These are phyloP conservation scores for Monilinia laxa DNA, from an alignment of 2,329 filamentous ascomycete species.

Conservation along the genomic window DNA sequence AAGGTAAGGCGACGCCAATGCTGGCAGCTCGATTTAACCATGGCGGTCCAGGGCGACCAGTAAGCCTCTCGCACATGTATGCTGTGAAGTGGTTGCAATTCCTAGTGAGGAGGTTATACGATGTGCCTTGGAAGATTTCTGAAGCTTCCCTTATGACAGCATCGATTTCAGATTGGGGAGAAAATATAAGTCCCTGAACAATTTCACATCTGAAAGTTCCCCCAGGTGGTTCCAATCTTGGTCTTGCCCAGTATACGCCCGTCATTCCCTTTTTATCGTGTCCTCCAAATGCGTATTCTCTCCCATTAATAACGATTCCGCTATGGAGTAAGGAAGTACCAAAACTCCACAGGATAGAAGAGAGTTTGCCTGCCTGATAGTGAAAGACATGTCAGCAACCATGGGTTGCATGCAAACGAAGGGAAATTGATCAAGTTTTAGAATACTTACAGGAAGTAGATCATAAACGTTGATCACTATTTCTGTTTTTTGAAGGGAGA, in stretches of 20 bases:
- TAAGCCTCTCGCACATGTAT: constrained; percentile 71
- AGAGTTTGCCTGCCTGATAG: constrained; percentile 66
- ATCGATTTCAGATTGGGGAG: constrained; percentile 67
- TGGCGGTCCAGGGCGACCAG: constrained; percentile 64
- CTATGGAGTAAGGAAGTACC: constrained; percentile 79
- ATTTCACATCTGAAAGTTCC: constrained; percentile 74
- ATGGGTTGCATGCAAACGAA: not conserved
- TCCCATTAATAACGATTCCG: constrained; percentile 75
- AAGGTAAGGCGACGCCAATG: constrained; percentile 77
- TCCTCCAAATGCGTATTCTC: constrained; percentile 83
- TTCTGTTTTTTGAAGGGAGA: constrained; percentile 70
- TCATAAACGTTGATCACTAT: constrained; percentile 78
- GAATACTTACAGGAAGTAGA: constrained; percentile 60
- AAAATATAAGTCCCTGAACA: constrained; percentile 76
- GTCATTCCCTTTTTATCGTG: constrained; percentile 69
- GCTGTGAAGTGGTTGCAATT: constrained; percentile 91
- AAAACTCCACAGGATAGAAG: constrained; percentile 74
- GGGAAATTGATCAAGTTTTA: not conserved
- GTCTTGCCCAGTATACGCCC: constrained; percentile 81
- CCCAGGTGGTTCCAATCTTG: constrained; percentile 69
- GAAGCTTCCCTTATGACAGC: constrained; percentile 66
- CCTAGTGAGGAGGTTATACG: constrained; percentile 77
- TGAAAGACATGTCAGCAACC: constrained; percentile 22
- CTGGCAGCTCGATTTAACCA: constrained; percentile 85
- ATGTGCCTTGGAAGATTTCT: constrained; percentile 69